Conservation (phyloP, 2,329 filamentous ascomycete genomes). For the Colletotrichum magnum region DNA sequence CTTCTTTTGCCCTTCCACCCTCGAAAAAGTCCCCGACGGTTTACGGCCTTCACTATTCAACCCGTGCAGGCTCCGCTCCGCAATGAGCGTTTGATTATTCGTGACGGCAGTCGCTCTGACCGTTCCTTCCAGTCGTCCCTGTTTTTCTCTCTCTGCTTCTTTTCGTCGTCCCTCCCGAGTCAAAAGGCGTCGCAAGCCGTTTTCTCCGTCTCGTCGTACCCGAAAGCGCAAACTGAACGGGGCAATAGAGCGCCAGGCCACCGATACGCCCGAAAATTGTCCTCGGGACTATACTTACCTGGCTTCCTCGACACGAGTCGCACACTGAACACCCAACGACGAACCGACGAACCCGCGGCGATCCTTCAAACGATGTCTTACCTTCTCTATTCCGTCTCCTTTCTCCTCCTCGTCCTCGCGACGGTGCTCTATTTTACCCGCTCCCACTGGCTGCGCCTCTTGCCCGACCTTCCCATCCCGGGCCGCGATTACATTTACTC, state of each 20-base stretch:
- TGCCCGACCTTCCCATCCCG: slow-evolving; percentile 72
- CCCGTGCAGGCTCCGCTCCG: slow-evolving; percentile 8
- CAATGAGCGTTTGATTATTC: slow-evolving; percentile 29
- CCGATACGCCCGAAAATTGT: too few relatives aligned
- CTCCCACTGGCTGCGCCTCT: slow-evolving; percentile 78
- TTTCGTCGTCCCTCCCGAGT: too few relatives aligned
- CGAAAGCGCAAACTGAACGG: too few relatives aligned
- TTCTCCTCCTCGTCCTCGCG: slow-evolving; percentile 78
- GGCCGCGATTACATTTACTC: slow-evolving; percentile 78
- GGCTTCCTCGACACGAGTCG: too few relatives aligned
- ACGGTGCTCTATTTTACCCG: slow-evolving; percentile 88
- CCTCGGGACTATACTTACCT: too few relatives aligned
- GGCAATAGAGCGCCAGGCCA: too few relatives aligned
- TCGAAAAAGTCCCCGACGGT: slow-evolving; percentile 9
- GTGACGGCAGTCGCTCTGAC: slow-evolving; percentile 26
- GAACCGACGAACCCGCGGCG: slow-evolving; percentile 1
- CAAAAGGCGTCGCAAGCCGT: too few relatives aligned
- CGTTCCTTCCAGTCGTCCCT: slow-evolving; percentile 4
- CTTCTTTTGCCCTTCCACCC: not conserved
- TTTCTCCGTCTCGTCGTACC: too few relatives aligned
- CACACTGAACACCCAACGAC: not conserved
- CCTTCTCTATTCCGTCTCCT: slow-evolving; percentile 82
- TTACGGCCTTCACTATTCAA: not conserved
- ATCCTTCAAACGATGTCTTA: slow-evolving; percentile 75
- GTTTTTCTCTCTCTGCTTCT: not conserved